These are phyloP conservation scores for Trichomonas vaginalis DNA, from an alignment of 208 protist genomes.

Conservation along the genomic window DNA sequence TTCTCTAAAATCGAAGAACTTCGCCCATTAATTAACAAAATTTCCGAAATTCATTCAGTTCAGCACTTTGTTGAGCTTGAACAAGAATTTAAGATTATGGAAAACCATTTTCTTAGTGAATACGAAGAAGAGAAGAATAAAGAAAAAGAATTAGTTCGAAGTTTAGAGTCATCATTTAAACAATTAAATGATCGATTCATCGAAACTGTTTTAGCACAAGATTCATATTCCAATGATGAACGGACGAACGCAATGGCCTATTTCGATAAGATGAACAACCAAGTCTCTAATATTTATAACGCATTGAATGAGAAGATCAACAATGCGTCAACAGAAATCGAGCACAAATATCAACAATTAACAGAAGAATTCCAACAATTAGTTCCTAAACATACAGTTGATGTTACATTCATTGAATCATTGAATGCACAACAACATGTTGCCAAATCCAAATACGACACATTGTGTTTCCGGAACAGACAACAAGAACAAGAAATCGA, in stretches of 20 bases:
- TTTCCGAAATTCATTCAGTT: neutral
- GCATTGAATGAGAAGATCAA: neutral
- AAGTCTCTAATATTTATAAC: neutral
- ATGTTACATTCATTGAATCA: neutral
- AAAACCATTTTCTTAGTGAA: neutral
- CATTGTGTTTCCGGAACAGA: neutral
- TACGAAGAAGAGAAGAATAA: neutral
- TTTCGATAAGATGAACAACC: neutral
- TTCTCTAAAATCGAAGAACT: neutral
- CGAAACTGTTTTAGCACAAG: neutral
- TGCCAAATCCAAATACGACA: neutral
- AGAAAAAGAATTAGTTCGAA: neutral
- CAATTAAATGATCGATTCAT: neutral
- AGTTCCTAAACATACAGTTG: neutral
- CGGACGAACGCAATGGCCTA: too few species aligned
- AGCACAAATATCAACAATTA: neutral
- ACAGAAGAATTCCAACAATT: neutral
- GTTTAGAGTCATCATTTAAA: neutral
- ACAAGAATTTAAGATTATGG: neutral
- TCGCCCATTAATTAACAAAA: neutral
- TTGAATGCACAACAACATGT: neutral
- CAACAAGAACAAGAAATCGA: neutral
- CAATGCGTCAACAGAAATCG: neutral
- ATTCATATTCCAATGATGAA: conserved; percentile 1
- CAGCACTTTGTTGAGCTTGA: neutral